Percentiles rank a stretch among this genome's conserved stretches.
These are phyloP conservation scores for Suhomyces bolitotheri DNA, from an alignment of 1,139 yeast genomes.

Conservation along the genomic window DNA sequence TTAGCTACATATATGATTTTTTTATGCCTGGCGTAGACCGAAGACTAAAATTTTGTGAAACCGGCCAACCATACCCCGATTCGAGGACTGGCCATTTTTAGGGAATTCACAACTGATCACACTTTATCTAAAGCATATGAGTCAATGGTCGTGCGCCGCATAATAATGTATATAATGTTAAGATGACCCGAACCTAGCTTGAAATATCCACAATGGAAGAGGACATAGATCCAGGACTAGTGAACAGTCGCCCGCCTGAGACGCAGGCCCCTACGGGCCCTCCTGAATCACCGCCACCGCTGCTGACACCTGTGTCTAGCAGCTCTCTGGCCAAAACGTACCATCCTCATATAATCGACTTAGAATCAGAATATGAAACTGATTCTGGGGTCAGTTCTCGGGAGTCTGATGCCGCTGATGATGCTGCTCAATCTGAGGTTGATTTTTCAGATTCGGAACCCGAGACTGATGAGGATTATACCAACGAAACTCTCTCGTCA, in stretches of 20 bases:
- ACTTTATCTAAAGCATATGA: too few species aligned
- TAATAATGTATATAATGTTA: too few species aligned
- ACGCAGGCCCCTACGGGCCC: neutral
- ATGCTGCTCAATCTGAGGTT: constrained; percentile 2
- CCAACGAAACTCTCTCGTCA: constrained; percentile 38
- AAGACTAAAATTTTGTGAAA: too few species aligned
- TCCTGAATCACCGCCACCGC: constrained; percentile 1
- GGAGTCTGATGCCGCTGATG: constrained; percentile 3
- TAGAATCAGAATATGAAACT: constrained; percentile 18
- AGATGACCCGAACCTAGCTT: too few species aligned
- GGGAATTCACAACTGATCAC: too few species aligned
- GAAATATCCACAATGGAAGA: constrained; percentile 2
- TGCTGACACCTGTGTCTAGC: neutral
- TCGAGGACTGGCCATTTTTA: too few species aligned
- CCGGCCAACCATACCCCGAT: too few species aligned
- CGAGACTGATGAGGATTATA: constrained; percentile 20
- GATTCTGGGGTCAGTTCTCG: constrained; percentile 11
- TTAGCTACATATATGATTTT: constrained; percentile 3
- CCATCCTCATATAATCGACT: constrained; percentile 18
- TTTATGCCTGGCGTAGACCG: too few species aligned
- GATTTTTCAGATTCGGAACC: constrained; percentile 8
- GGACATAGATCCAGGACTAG: constrained; percentile 10
- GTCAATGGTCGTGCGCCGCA: too few species aligned
- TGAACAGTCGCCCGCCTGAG: neutral
- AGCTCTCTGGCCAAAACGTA: constrained; percentile 5